Conservation (phyloP, 257 asterid genomes). For the Cynanchum wilfordii region DNA sequence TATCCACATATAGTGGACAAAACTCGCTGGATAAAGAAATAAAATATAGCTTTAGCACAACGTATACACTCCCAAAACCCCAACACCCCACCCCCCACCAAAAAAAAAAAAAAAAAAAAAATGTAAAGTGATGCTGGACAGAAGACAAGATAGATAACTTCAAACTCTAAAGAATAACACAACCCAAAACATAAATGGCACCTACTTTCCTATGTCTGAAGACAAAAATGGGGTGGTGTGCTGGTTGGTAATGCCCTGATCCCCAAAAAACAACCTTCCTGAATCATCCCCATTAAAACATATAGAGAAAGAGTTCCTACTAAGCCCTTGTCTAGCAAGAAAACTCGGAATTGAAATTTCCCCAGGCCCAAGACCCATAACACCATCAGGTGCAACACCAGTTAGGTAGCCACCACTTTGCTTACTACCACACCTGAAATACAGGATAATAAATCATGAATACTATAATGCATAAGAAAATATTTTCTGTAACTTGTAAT, state of each 20-base stretch:
- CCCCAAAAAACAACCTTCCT: constrained; percentile 76
- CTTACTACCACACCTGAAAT: constrained; percentile 77
- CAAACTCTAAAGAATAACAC: background rate
- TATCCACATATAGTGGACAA: background rate
- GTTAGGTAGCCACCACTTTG: constrained; percentile 74
- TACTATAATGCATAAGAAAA: background rate
- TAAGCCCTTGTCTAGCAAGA: constrained; percentile 71
- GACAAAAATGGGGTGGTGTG: constrained; percentile 60
- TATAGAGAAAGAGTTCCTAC: constrained; percentile 57
- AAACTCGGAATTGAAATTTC: constrained; percentile 77
- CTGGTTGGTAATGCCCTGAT: constrained; percentile 60
- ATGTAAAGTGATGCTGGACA: background rate
- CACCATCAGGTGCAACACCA: constrained; percentile 95
- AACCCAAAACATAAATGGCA: background rate
- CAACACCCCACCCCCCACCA: background rate
- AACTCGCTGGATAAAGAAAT: background rate
- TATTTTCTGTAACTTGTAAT: background rate
- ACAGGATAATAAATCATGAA: constrained; percentile 10
- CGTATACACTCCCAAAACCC: background rate
- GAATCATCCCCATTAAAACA: constrained; percentile 74
- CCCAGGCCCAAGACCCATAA: constrained; percentile 85
- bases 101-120: background rate
- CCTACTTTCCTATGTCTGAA: constrained; percentile 52
- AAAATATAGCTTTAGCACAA: background rate
- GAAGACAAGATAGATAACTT: background rate